These are phyloP conservation scores for Verticillium dahliae DNA, from an alignment of 2,329 filamentous ascomycete genomes.

Conservation along the genomic window DNA sequence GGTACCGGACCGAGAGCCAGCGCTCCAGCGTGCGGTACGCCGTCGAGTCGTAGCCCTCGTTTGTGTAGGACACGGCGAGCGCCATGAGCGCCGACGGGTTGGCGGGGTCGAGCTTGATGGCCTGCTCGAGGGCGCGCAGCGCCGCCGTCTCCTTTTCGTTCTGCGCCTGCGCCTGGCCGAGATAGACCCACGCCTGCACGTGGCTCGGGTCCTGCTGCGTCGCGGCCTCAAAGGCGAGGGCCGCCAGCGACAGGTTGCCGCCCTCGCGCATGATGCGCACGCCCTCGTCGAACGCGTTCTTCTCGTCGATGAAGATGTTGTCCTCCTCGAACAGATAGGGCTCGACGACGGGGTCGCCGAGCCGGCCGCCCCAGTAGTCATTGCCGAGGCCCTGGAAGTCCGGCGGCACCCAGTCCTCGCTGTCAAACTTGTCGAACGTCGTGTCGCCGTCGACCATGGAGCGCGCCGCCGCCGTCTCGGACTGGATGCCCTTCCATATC, in stretches of 20 bases:
- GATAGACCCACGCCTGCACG: slow-evolving; percentile 86
- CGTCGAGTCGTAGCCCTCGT: slow-evolving; percentile 96
- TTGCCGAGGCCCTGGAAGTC: slow-evolving; percentile 57
- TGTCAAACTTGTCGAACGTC: slow-evolving; percentile 63
- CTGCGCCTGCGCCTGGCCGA: slow-evolving; percentile 89
- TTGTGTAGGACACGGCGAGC: slow-evolving; percentile 92
- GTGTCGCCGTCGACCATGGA: slow-evolving; percentile 62
- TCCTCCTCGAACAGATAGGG: slow-evolving; percentile 94
- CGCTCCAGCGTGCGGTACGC: slow-evolving; percentile 94
- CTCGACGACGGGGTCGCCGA: slow-evolving; percentile 69
- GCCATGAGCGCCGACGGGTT: slow-evolving; percentile 92
- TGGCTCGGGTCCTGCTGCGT: slow-evolving; percentile 85
- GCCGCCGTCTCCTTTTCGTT: slow-evolving; percentile 98
- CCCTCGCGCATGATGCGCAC: slow-evolving; percentile 89
- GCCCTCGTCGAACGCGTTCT: slow-evolving; percentile 87
- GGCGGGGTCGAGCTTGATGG: slow-evolving; percentile 77
- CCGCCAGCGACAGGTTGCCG: slow-evolving; percentile 88
- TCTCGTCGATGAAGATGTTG: slow-evolving; percentile 77
- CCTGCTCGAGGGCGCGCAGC: slow-evolving; percentile 87
- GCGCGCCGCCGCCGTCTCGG: slow-evolving; percentile 64
- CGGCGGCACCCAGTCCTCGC: slow-evolving; percentile 65
- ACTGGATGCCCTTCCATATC: slow-evolving; percentile 78
- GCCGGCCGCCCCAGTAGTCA: slow-evolving; percentile 55
- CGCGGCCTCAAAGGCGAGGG: slow-evolving; percentile 91
- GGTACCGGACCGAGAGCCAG: slow-evolving; percentile 95